Conservation (phyloP, 2,329 filamentous ascomycete species). For the Alternaria triticina region DNA sequence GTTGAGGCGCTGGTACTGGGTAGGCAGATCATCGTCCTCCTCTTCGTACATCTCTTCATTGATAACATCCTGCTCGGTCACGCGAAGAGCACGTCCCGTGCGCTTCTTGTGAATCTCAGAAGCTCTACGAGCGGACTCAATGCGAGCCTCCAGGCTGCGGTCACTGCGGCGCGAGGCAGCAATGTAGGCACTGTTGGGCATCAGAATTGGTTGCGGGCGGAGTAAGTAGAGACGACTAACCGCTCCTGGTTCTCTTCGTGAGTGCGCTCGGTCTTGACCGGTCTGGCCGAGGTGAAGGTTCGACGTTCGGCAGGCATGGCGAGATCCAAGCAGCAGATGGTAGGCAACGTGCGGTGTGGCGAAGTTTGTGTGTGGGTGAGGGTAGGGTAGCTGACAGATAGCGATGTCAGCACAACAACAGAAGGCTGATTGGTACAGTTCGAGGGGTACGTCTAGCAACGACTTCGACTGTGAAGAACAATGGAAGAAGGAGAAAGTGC, state of each 20-base stretch:
- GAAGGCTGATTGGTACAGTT: conserved; percentile 7
- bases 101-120: conserved; percentile 91
- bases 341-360: conserved; percentile 8
- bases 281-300: conserved; percentile 43
- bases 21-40: conserved; percentile 80
- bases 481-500: conserved; percentile 12
- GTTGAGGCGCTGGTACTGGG: conserved; percentile 69
- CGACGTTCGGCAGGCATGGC: conserved; percentile 51
- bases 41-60: conserved; percentile 98
- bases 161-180: conserved; percentile 88
- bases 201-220: conserved; percentile 11
- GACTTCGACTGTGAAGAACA: conserved; percentile 24
- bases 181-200: conserved; percentile 75
- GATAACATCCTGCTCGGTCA: conserved; percentile 84
- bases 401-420: conserved; percentile 5
- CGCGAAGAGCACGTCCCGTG: conserved; percentile 80
- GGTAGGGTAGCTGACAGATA: conserved; percentile 12
- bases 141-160: conserved; percentile 82
- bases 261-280: conserved; percentile 72
- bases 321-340: not conserved
- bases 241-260: conserved; percentile 83
- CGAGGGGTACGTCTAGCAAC: conserved; percentile 26
- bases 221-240: conserved; percentile 42
- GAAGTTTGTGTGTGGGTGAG: conserved; percentile 15
- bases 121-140: conserved; percentile 85